Conservation (phyloP, 441 rosid genomes). For the Croton laevigatus region DNA sequence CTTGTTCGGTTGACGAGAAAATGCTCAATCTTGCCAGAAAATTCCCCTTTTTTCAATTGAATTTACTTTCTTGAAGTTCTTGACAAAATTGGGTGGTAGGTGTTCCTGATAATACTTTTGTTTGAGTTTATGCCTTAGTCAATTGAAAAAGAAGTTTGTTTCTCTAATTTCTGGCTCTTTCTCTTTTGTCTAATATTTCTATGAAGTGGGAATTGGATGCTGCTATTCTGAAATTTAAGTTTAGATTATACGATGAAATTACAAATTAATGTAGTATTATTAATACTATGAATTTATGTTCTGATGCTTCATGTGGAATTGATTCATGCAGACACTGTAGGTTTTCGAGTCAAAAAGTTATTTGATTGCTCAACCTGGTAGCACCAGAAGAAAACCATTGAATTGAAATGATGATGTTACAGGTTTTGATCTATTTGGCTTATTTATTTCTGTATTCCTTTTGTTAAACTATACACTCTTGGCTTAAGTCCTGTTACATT, state of each 20-base stretch:
- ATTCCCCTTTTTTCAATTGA: neutral
- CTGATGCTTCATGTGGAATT: neutral
- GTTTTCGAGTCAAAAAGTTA: neutral
- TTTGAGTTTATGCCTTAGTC: neutral
- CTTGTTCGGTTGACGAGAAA: neutral
- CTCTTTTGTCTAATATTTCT: neutral
- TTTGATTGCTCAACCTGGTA: neutral
- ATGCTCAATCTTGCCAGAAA: neutral
- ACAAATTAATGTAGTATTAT: no score
- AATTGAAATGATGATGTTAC: slow-evolving; percentile 11
- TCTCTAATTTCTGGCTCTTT: neutral
- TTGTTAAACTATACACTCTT: neutral
- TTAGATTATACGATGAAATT: no score
- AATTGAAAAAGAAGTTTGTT: neutral
- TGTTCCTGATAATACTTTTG: neutral
- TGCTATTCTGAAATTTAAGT: no score
- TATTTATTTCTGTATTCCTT: neutral
- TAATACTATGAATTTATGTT: neutral
- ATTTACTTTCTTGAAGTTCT: neutral
- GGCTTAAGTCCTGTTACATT: neutral
- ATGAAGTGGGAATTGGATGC: neutral
- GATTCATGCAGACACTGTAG: neutral
- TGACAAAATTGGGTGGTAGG: neutral
- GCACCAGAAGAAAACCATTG: neutral
- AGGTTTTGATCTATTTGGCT: neutral